Base-by-base conservation (phyloP, 805 yeast species). In the Phaffomyces thermotolerans region DNA sequence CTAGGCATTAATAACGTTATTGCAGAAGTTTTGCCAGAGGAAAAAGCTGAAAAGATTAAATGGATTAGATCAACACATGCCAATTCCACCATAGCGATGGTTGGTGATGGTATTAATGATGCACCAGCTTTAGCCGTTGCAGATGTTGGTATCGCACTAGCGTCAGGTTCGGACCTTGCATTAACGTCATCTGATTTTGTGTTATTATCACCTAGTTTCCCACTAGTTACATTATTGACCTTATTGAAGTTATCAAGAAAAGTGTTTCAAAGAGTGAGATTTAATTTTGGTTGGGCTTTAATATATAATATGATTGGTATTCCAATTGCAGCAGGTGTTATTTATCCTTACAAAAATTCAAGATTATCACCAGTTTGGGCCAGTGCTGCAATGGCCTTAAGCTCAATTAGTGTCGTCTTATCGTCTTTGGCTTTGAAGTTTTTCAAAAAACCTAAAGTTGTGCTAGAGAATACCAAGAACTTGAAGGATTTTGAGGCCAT, bases 61-160 rank as follows among this genome's bases (percentile, higher is more conserved):
- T 67, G 73, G 70, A 67, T 84, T 12, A 82, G 80, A 54, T 57
- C 63, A 34, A 65, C 74, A 36, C 59, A 59, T 36, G 25, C 56
- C 14, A 52, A 57, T 4, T 56, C 54, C 1, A 54, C 56, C 3
- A 62, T 65, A 20, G 89, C 87, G 0, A 83, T 84, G 90, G 81
- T 84, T 8, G 93, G 93, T 9, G 93, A 84, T 54, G 93, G 93
- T 18, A 78, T 84, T 30, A 85, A 84, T 58, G 93, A 85, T 60
- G 88, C 93, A 0, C 91, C 91, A 1, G 87, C 93, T 0, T 64
- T 85, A 41, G 75, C 88, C 4, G 66, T 75, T 1, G 87, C 93
- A 1, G 87, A 83, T 62, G 79, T 85, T 18, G 93, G 93, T 4
- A 71, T 84, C 37, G 89, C 93, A 0, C 67, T 84, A 48, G 84